Evolutionary conservation across 495 filamentous ascomycete species (phyloP), one percentile per base, ranked within the genome.

Genomic region (Aspergillus funiculosus): DNA sequence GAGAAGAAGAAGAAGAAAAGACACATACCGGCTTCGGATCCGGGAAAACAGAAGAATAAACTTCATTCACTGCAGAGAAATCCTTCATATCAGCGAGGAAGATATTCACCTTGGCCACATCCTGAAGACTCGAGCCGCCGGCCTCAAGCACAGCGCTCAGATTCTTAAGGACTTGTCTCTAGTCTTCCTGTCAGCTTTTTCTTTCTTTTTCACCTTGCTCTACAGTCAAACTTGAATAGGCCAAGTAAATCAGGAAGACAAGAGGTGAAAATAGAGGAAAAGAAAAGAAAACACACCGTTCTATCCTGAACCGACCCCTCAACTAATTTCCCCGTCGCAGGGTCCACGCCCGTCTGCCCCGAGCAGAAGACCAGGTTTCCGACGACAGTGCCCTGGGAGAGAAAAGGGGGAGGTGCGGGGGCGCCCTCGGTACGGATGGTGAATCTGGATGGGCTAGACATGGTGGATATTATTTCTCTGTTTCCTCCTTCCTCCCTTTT

Each of bases 21-120:
- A 48, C 3, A 58, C 62, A 36, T 48, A 67, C 64, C 15, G 79
- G 79, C 63, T 78, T 81, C 0, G 76, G 72, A 41, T 73, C 64
- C 44, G 56, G 58, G 44, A 81, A 79, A 39, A 75, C 71, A 36
- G 69, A 64, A 32, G 72, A 71, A 48, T 80, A 83, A 2, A 73
- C 73, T 43, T 71, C 68, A 48, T 80, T 85, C 64, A 87, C 78
- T 28, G 77, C 75, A 3, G 63, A 61, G 43, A 86, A 89, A 58
- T 86, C 76, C 30, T 72, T 73, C 82, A 87, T 86, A 46, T 75
- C 77, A 1, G 77, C 75, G 21, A 87, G 63, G 63, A 84, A 89
- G 49, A 87, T 77, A 44, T 79, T 83, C 55, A 79, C 75, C 56
- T 87, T 85, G 39, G 86, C 74, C 6, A 83, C 82, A 39, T 82